phyloP scores from a whole-genome alignment of 1,284 basidiomycete genomes.

The Ustilago lituana region DNA sequence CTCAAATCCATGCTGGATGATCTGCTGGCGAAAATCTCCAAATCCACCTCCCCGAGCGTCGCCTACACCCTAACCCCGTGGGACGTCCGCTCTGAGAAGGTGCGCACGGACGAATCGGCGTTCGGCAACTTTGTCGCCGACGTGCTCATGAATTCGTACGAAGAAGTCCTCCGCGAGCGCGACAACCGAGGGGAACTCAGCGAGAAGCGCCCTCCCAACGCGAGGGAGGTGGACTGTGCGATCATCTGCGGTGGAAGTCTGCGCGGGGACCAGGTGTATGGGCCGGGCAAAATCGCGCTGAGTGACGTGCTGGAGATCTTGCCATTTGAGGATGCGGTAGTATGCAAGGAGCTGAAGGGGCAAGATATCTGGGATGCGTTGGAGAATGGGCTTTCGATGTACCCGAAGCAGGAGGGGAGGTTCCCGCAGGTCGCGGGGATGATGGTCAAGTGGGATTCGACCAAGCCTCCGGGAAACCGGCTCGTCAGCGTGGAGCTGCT shows the following conservation, averaged over 20 bases:
- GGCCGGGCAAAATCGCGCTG: slow-evolving; percentile 78
- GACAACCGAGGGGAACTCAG: slow-evolving; percentile 69
- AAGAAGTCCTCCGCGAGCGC: slow-evolving; percentile 76
- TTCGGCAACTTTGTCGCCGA: slow-evolving; percentile 90
- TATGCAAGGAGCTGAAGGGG: slow-evolving; percentile 85
- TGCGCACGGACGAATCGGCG: slow-evolving; percentile 79
- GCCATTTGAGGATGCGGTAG: slow-evolving; percentile 83
- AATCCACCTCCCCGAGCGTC: slow-evolving; percentile 74
- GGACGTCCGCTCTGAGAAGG: slow-evolving; percentile 79
- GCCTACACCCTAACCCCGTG: slow-evolving; percentile 77
- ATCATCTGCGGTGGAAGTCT: slow-evolving; percentile 74
- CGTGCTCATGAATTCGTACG: slow-evolving; percentile 83
- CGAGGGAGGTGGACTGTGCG: slow-evolving; percentile 49
- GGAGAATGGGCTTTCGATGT: slow-evolving; percentile 79
- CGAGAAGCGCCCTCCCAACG: slow-evolving; percentile 16
- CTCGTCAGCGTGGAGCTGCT: slow-evolving; percentile 55
- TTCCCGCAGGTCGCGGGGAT: slow-evolving; percentile 90
- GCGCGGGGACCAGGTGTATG: slow-evolving; percentile 83
- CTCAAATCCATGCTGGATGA: slow-evolving; percentile 75
- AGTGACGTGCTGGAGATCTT: slow-evolving; percentile 87
- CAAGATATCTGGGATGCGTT: slow-evolving; percentile 82
- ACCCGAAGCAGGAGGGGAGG: slow-evolving; percentile 91
- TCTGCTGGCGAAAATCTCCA: slow-evolving; percentile 77
- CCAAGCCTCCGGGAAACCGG: slow-evolving; percentile 66
- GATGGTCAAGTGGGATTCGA: slow-evolving; percentile 86